Conservation (phyloP, 257 asterid genomes). For the Henckelia pumila region DNA sequence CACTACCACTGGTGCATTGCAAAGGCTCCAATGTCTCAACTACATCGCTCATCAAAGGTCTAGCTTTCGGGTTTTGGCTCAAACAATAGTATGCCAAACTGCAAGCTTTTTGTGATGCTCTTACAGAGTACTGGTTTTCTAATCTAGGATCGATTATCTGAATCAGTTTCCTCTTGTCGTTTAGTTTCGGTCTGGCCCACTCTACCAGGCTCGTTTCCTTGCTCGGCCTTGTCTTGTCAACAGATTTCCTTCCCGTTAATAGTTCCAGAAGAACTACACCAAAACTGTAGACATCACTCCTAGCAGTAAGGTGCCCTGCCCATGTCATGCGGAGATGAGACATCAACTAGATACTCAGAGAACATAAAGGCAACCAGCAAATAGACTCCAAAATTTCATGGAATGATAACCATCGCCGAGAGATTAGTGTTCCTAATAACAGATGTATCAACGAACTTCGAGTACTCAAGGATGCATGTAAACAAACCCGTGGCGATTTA, state of each 20-base stretch:
- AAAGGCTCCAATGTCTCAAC: constrained; percentile 96
- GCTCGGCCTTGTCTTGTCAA: constrained; percentile 98
- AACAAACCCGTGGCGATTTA: not conserved
- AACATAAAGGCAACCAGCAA: not conserved
- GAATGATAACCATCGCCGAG: not conserved
- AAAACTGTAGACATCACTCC: constrained; percentile 98
- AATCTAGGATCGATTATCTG: constrained; percentile 92
- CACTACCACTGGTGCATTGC: constrained; percentile 60
- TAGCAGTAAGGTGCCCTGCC: constrained; percentile 95
- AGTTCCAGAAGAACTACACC: constrained; percentile 98
- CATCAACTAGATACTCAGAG: constrained; percentile 25
- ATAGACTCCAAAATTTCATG: constrained; percentile 3
- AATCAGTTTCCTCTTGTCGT: constrained; percentile 92
- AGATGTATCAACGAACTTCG: not conserved
- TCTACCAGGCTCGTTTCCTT: constrained; percentile 97
- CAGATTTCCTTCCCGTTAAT: constrained; percentile 94
- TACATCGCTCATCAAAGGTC: constrained; percentile 97
- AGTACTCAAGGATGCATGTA: not conserved
- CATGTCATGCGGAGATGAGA: constrained; percentile 25
- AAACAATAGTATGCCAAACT: constrained; percentile 97
- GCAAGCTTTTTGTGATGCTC: constrained; percentile 99
- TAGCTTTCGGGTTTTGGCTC: constrained; percentile 97
- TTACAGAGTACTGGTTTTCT: constrained; percentile 82
- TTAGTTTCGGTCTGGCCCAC: constrained; percentile 97
- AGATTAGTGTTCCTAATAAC: not conserved